Base-by-base conservation (phyloP, 805 yeast species). In the Candida fluviatilis region DNA sequence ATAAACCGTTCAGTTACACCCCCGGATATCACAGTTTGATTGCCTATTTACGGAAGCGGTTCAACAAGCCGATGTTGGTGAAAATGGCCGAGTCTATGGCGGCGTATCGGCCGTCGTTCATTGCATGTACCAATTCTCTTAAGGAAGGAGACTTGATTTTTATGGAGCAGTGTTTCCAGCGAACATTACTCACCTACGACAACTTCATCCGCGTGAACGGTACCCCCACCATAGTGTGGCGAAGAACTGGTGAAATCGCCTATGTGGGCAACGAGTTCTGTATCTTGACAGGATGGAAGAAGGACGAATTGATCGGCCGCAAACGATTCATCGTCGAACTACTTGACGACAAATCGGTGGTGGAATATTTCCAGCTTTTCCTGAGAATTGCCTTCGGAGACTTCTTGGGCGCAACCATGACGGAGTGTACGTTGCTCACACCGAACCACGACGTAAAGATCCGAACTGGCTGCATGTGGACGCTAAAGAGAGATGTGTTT, bases 221-320 rank as follows among this genome's bases (percentile, higher is more conserved):
- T 0, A 91, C 97, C 0, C 98, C 98, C 2, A 89, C 96, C 0
- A 76, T 91, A 16, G 91, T 89, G 3, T 91, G 98, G 98, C 70
- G 99, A 48, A 73, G 98, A 37, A 89, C 96, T 1, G 96, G 96
- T 6, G 96, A 91, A 58, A 84, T 91, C 10, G 93, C 96, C 0
- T 91, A 90, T 43, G 95, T 90, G 2, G 95, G 95, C n/a, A 85
- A 85, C 47, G 98, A 91, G 59, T 91, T 91, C 57, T 82, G 93
- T 49, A 77, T 86, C 13, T 66, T 91, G 14, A 88, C 97, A 0
- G 97, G 98, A 1, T 91, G 97, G 97, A 64, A 80, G 5, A 74
- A 75, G 49, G 83, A 79, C 23, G 82, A 81, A 42, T 60, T 91
- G 19, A 59, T 89, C 37, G 60, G 64, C 5, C 72, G 79, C 38